Conservation (phyloP, 495 filamentous ascomycete genomes). For the Tuber brumale region DNA sequence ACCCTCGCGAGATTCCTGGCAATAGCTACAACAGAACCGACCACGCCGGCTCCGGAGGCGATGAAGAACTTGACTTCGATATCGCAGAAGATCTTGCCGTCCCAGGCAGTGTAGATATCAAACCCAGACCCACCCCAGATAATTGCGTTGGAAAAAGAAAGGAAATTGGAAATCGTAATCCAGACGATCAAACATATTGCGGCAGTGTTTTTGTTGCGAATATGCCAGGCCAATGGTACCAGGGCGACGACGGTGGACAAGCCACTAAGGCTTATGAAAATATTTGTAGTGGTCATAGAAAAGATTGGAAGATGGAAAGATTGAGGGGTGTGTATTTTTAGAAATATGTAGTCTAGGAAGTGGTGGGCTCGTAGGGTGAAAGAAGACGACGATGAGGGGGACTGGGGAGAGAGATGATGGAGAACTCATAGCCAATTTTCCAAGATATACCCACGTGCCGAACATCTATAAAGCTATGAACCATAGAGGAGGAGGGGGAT, state of each 20-base stretch:
- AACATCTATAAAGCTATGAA: constrained; percentile 1
- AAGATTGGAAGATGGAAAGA: not conserved
- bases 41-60: constrained; percentile 56
- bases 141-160: constrained; percentile 67
- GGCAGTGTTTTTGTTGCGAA: constrained; percentile 56
- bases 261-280: constrained; percentile 26
- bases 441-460: constrained; percentile 6
- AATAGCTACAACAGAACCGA: constrained; percentile 59
- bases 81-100: constrained; percentile 74
- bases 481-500: not conserved
- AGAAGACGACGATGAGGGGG: not conserved
- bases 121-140: constrained; percentile 74
- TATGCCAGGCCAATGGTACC: constrained; percentile 39
- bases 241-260: constrained; percentile 23
- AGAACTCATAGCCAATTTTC: constrained; percentile 2
- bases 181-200: constrained; percentile 59
- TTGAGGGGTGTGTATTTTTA: not conserved
- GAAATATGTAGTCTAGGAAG: not conserved
- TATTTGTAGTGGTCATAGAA: constrained; percentile 11
- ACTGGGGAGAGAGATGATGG: not conserved
- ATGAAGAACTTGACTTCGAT: constrained; percentile 65
- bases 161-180: constrained; percentile 58
- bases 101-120: constrained; percentile 54
- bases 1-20: constrained; percentile 66
- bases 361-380: not conserved